Conservation (phyloP, 768 basidiomycete species). For the Mrakia blollopis region DNA sequence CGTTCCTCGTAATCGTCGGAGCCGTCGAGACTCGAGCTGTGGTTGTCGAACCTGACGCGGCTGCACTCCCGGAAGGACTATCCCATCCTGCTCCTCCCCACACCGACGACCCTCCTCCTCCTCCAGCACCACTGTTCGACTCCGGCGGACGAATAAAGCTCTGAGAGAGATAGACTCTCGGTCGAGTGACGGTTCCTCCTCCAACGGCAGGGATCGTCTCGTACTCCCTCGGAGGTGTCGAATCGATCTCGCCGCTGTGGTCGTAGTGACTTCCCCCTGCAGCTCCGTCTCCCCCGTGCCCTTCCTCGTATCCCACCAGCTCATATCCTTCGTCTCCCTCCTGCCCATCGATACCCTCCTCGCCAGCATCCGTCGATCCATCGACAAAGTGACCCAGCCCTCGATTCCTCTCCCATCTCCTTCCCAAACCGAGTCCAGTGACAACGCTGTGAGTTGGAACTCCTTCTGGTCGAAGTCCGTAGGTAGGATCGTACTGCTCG, state of each 20-base stretch:
- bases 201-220: conserved; percentile 89
- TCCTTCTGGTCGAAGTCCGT: conserved; percentile 88
- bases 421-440: conserved; percentile 58
- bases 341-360: conserved; percentile 42
- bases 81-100: conserved; percentile 7
- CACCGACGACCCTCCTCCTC: not conserved
- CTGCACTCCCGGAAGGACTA: conserved; percentile 7
- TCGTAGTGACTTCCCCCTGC: not conserved
- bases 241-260: conserved; percentile 8
- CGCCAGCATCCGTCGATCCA: conserved; percentile 11
- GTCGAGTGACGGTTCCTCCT: conserved; percentile 62
- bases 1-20: not conserved
- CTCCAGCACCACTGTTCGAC: not conserved
- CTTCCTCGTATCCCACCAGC: conserved; percentile 30
- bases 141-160: conserved; percentile 14
- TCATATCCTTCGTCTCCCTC: conserved; percentile 51
- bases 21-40: not conserved
- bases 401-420: conserved; percentile 53
- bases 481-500: conserved; percentile 92
- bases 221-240: conserved; percentile 52
- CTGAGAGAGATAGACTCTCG: conserved; percentile 13
- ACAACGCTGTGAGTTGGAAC: conserved; percentile 70
- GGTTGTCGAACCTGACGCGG: conserved; percentile 14
- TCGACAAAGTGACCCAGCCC: conserved; percentile 42
- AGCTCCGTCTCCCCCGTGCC: not conserved